A percentile compares a stretch with the other conserved stretches of the same genome.
These are phyloP conservation scores for Ceratobasidium sp. DNA, from an alignment of 1,284 basidiomycete genomes.

Conservation along the genomic window DNA sequence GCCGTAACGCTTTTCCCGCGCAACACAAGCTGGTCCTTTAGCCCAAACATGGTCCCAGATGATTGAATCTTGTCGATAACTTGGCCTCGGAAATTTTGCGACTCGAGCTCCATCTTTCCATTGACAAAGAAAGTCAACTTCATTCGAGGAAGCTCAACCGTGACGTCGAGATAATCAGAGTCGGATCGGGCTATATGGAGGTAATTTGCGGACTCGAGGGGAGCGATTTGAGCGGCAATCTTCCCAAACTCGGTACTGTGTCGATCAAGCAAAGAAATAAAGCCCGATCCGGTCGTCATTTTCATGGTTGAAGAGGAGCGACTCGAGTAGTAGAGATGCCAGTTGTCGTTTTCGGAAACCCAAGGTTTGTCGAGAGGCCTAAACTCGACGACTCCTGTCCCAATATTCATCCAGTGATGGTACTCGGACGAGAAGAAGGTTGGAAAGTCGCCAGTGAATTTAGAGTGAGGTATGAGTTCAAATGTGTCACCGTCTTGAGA, in stretches of 20 bases:
- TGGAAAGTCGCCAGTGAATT: slow-evolving; percentile 17
- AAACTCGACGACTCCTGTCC: slow-evolving; percentile 13
- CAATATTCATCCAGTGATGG: slow-evolving; percentile 34
- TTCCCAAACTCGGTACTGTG: slow-evolving; percentile 2
- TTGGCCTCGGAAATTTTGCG: slow-evolving; percentile 44
- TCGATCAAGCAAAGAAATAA: not conserved
- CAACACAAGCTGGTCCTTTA: slow-evolving; percentile 42
- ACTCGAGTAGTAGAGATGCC: not conserved
- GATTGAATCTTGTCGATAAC: slow-evolving; percentile 47
- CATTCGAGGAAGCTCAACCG: slow-evolving; percentile 42
- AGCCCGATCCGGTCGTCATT: not conserved
- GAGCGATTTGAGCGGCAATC: not conserved
- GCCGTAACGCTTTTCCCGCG: slow-evolving; percentile 3
- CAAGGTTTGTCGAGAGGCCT: slow-evolving; percentile 28
- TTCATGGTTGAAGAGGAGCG: not conserved
- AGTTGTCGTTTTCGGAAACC: not conserved
- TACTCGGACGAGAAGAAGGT: slow-evolving; percentile 14
- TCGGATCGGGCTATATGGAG: not conserved
- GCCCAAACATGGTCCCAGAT: slow-evolving; percentile 46
- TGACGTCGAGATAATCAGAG: not conserved
- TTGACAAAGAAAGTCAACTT: slow-evolving; percentile 43
- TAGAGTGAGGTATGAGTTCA: slow-evolving; percentile 25
- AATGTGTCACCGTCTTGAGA: not conserved
- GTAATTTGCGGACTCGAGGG: slow-evolving; percentile 22
- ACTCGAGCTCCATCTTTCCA: slow-evolving; percentile 38